phyloP scores from a whole-genome alignment of 768 basidiomycete genomes.

The Tephrocybe rancida region DNA sequence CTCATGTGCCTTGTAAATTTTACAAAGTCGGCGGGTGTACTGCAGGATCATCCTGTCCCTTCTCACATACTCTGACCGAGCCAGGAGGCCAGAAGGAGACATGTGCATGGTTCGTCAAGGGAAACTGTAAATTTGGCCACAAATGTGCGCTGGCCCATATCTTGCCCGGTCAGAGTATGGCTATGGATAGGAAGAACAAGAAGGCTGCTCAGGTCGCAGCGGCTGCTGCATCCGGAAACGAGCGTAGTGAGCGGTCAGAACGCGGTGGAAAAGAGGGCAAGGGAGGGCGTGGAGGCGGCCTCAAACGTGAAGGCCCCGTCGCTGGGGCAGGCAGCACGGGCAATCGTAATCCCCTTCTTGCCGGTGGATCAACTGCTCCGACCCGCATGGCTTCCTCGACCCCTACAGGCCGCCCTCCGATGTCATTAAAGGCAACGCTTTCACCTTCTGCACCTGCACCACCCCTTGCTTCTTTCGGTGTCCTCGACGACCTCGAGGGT shows the following conservation, averaged over 20 bases:
- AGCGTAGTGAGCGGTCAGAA: conserved; percentile 30
- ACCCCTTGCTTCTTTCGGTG: conserved; percentile 68
- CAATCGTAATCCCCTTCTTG: conserved; percentile 41
- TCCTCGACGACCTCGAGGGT: conserved; percentile 59
- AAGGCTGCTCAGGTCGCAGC: conserved; percentile 79
- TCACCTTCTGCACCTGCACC: conserved; percentile 82
- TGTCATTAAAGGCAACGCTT: conserved; percentile 70
- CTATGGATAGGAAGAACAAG: conserved; percentile 98
- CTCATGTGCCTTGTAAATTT: conserved; percentile 98
- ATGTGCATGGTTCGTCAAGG: conserved; percentile 92
- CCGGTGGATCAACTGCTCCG: conserved; percentile 69
- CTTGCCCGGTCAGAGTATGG: conserved; percentile 90
- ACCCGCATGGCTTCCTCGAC: conserved; percentile 47
- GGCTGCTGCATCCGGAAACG: conserved; percentile 39
- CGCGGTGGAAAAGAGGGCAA: conserved; percentile 26
- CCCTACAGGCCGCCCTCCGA: conserved; percentile 54
- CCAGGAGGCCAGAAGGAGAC: conserved; percentile 81
- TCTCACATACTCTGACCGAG: conserved; percentile 78
- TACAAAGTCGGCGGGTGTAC: conserved; percentile 94
- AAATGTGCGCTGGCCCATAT: conserved; percentile 95
- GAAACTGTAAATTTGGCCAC: conserved; percentile 72
- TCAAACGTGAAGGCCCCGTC: conserved; percentile 36
- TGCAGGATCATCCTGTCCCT: conserved; percentile 93
- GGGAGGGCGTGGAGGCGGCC: conserved; percentile 36
- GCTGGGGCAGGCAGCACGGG: conserved; percentile 22